These are phyloP conservation scores for Ormosia emarginata DNA, from an alignment of 306 rosid species.

Conservation along the genomic window DNA sequence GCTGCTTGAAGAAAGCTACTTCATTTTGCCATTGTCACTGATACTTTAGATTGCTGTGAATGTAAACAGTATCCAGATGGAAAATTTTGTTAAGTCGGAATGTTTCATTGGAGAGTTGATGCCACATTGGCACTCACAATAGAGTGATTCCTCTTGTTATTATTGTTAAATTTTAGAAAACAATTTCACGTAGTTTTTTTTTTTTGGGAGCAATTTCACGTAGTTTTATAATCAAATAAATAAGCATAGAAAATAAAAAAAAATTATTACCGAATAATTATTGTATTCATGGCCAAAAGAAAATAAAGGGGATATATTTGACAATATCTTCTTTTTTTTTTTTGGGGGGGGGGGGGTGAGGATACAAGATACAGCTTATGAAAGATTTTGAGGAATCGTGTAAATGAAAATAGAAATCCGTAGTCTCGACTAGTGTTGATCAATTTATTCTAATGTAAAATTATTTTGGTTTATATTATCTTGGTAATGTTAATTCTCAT, in stretches of 20 bases:
- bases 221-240: neutral
- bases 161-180: neutral
- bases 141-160: neutral
- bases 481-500: no score
- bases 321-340: neutral
- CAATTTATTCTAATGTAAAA: no score
- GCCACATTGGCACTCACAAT: neutral
- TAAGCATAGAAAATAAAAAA: neutral
- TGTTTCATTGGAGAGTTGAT: neutral
- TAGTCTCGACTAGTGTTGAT: neutral
- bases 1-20: conserved; percentile 14
- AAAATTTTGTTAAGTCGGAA: neutral
- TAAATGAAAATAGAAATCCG: neutral
- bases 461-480: no score
- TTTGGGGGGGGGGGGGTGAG: no score
- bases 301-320: no score
- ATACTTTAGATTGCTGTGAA: neutral
- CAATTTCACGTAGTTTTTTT: neutral
- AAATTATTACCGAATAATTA: neutral
- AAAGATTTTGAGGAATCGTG: neutral
- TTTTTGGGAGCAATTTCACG: no score
- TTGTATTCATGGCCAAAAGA: no score
- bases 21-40: neutral
- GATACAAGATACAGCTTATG: neutral
- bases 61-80: neutral